Evolutionary conservation across 345 rosid species (phyloP).

Genomic region (Adansonia digitata): DNA sequence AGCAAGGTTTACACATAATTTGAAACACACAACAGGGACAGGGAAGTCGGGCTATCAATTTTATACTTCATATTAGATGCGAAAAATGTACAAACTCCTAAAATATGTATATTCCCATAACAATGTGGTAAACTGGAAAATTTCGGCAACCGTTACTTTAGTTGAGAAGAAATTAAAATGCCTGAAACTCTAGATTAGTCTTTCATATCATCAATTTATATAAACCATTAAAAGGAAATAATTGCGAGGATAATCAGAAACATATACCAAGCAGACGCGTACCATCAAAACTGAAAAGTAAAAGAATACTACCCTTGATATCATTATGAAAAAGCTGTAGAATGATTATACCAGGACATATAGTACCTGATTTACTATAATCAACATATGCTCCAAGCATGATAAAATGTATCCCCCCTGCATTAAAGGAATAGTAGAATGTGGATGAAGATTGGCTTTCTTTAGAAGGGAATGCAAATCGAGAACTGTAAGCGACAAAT

Average conservation of each 20-base stretch:
- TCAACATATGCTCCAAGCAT: constrained; percentile 76
- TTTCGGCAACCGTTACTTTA: not conserved
- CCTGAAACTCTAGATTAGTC: not conserved
- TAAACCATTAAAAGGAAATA: not conserved
- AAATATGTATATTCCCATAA: not conserved
- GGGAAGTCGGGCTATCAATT: not conserved
- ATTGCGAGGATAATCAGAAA: not conserved
- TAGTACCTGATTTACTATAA: constrained; percentile 52
- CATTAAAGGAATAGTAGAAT: constrained; percentile 80
- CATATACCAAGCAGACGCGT: not conserved
- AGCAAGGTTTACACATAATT: not conserved
- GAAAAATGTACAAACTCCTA: not conserved
- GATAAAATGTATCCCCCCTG: constrained; percentile 89
- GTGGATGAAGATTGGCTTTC: constrained; percentile 71
- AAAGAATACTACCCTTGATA: not conserved
- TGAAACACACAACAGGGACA: not conserved
- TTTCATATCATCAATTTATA: not conserved
- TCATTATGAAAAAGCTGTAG: not conserved
- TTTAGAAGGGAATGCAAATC: constrained; percentile 81
- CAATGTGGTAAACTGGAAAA: not conserved
- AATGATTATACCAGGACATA: not conserved
- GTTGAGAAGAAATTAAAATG: not conserved
- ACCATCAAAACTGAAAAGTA: not conserved
- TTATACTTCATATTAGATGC: not conserved
- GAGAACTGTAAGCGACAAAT: constrained; percentile 53